Base-by-base conservation (phyloP, 345 rosid species). In the Diplotaxis tenuifolia region DNA sequence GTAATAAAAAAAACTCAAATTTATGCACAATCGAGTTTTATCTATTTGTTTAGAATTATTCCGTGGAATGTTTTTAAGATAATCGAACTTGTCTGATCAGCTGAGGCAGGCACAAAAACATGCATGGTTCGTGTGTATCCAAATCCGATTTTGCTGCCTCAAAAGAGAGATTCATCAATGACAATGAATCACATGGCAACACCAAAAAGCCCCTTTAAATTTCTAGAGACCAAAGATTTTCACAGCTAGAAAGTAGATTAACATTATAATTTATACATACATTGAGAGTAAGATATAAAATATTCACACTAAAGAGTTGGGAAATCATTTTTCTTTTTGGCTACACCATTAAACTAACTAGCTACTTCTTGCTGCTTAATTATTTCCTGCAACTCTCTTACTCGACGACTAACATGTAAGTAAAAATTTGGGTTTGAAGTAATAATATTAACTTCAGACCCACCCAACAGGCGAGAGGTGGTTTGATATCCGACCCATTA, bases 401-500 rank as follows among this genome's bases (percentile, higher is more conserved):
- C 71, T 55, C 60, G 65, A 52, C 62, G 58, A 77, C 73, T 71
- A 72, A 31, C 18, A 72, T 58, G 76, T 62, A 71, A 58, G 68
- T 47, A 64, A 64, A 70, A 71, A n/a, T 50, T 64, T 59, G 58
- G 72, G 76, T 36, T 58, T 71, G 72, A 71, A 77, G 76, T 65
- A 71, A 65, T 65, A 71, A 77, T 71, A 77, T 5, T 58, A 77
- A 77, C 84, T 85, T 70, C 80, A 91, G 74, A 89, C 94, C 84
- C 87, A 82, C 60, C 87, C 96, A 0, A 81, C 88, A 0, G 96
- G 96, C 52, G 91, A 25, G 28, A n/a, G n/a, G n/a, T n/a, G n/a
- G n/a, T n/a, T n/a, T n/a, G n/a, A n/a, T n/a, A n/a, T n/a, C n/a
- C n/a, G n/a, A n/a, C n/a, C n/a, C n/a, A n/a, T 55, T 62, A 54